These are phyloP conservation scores for Schizonepeta tenuifolia DNA, from an alignment of 257 asterid species.

Conservation along the genomic window DNA sequence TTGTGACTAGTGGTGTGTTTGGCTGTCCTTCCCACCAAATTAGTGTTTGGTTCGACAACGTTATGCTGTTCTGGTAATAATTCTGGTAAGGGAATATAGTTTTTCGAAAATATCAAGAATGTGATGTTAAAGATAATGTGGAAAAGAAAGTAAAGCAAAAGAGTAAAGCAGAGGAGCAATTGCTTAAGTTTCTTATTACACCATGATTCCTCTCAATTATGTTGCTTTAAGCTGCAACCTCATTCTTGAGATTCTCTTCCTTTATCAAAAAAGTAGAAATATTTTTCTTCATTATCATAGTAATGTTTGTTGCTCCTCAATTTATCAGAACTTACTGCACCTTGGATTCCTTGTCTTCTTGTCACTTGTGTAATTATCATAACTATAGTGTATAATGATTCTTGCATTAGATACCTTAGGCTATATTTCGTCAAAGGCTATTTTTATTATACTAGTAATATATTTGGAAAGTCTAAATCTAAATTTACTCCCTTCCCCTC, in stretches of 20 bases:
- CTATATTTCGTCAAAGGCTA: not conserved
- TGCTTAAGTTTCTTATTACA: slow-evolving; percentile 34
- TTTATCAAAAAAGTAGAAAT: slow-evolving; percentile 43
- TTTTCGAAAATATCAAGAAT: slow-evolving; percentile 43
- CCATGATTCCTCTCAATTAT: slow-evolving; percentile 39
- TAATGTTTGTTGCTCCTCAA: slow-evolving; percentile 14
- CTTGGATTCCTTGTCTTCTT: slow-evolving; percentile 25
- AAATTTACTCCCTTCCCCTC: not conserved
- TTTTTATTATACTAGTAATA: not conserved
- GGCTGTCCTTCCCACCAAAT: slow-evolving; percentile 22
- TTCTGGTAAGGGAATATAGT: slow-evolving; percentile 40
- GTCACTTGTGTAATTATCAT: not conserved
- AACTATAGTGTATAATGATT: not conserved
- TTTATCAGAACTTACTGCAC: slow-evolving; percentile 12
- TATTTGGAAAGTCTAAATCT: not conserved
- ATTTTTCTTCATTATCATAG: slow-evolving; percentile 8
- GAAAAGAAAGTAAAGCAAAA: slow-evolving; percentile 45
- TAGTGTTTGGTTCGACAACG: slow-evolving; percentile 26
- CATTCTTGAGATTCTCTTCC: slow-evolving; percentile 46
- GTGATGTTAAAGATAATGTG: slow-evolving; percentile 36
- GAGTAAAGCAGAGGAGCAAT: slow-evolving; percentile 43
- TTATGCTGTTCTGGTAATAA: slow-evolving; percentile 39
- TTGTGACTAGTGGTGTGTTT: slow-evolving; percentile 10
- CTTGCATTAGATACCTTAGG: not conserved
- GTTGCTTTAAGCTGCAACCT: slow-evolving; percentile 38